These are phyloP conservation scores for Lactarius akahatsu DNA, from an alignment of 768 basidiomycete species.

Conservation along the genomic window DNA sequence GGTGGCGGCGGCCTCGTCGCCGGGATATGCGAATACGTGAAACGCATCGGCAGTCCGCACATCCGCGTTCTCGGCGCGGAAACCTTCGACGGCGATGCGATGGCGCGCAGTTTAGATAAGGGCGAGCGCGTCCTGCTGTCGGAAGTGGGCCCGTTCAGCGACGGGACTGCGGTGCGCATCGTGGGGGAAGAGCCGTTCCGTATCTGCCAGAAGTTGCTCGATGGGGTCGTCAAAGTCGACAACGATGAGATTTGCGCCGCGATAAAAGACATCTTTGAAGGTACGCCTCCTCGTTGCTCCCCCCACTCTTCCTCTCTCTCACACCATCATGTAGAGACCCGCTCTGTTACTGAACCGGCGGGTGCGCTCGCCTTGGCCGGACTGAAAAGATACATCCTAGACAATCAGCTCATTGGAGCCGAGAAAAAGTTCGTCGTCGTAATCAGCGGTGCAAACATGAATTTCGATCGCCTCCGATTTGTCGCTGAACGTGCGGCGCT, in stretches of 20 bases:
- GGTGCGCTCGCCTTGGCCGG: slow-evolving; percentile 93
- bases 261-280: slow-evolving; percentile 98
- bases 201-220: slow-evolving; percentile 81
- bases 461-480: slow-evolving; percentile 94
- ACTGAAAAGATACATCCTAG: slow-evolving; percentile 80
- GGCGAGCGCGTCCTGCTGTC: slow-evolving; percentile 80
- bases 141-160: slow-evolving; percentile 95
- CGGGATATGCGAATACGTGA: slow-evolving; percentile 91
- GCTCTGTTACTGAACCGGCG: slow-evolving; percentile 94
- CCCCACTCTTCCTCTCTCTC: too few relatives aligned
- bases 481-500: slow-evolving; percentile 98
- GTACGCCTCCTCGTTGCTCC: slow-evolving; percentile 41
- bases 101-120: slow-evolving; percentile 76
- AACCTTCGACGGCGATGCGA: slow-evolving; percentile 92
- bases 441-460: slow-evolving; percentile 98
- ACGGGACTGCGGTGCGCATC: slow-evolving; percentile 95
- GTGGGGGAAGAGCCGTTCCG: slow-evolving; percentile 96
- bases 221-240: slow-evolving; percentile 78
- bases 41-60: slow-evolving; percentile 82
- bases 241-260: slow-evolving; percentile 98
- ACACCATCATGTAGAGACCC: slow-evolving; percentile 61
- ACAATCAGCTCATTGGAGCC: slow-evolving; percentile 79
- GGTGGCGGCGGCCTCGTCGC: slow-evolving; percentile 92
- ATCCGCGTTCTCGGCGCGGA: slow-evolving; percentile 89
- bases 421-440: slow-evolving; percentile 89